A percentile compares a stretch with the other conserved stretches of the same genome.
These are phyloP conservation scores for Eucalyptus rudis DNA, from an alignment of 345 rosid species.

Conservation along the genomic window DNA sequence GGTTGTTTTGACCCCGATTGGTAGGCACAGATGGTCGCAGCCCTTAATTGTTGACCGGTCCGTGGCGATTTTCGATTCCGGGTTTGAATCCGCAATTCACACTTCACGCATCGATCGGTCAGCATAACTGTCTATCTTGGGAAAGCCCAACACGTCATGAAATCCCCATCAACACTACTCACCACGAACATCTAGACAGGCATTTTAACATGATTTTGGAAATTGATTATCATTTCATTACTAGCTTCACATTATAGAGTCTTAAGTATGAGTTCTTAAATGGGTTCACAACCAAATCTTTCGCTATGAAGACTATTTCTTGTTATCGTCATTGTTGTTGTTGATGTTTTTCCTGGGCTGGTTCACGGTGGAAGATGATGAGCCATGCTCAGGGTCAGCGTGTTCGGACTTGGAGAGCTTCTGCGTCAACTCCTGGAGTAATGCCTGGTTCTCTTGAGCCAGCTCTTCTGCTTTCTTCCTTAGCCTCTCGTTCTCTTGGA, in stretches of 20 bases:
- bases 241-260: not conserved
- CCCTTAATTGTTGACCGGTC: not conserved
- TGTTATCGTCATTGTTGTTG: not conserved
- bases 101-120: not conserved
- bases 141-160: not conserved
- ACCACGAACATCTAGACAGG: not conserved
- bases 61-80: not conserved
- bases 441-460: constrained; percentile 31
- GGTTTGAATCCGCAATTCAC: not conserved
- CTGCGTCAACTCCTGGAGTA: constrained; percentile 18
- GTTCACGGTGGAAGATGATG: not conserved
- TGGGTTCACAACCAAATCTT: not conserved
- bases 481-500: constrained; percentile 32
- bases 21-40: not conserved
- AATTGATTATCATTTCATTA: not conserved
- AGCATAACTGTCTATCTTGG: not conserved
- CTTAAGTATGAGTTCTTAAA: not conserved
- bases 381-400: not conserved
- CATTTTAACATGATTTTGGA: not conserved
- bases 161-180: not conserved
- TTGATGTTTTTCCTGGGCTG: not conserved
- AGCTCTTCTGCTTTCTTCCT: constrained; percentile 36
- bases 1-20: not conserved
- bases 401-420: constrained; percentile 5
- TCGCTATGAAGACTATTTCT: not conserved